Base-by-base conservation (phyloP, 2,329 filamentous ascomycete genomes). In the Chrysosporium keratinophilum region DNA sequence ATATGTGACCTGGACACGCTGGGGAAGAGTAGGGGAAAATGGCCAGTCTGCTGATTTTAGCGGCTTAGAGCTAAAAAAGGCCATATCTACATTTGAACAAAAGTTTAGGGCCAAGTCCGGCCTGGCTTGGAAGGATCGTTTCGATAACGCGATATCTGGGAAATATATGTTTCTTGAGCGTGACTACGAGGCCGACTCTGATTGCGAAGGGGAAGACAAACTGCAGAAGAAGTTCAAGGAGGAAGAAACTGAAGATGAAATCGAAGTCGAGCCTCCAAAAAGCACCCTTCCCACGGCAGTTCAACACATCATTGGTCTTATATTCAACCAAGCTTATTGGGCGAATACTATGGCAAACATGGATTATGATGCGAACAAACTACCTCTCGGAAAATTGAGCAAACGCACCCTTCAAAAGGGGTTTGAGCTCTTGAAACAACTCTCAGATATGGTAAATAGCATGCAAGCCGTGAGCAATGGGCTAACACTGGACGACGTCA, bases 331-430 rank as follows among this genome's bases (percentile, higher is more conserved):
- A 54, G 66, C 82, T 19, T 83, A 84, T 64, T 88, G 94, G 67
- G 74, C 79, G 19, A 76, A 77, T 17, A 79, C 69, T 1, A 66
- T 76, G 64, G 65, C 64, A 1, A 63, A 65, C 4, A 68, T 76
- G 63, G 66, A 68, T 1, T 76, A 76, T 50, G 72, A 76, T 46
- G 69, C 68, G 1, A 65, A 84, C 58, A 94, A 94, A 67, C 73
- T 95, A 40, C 88, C 88, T 0, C 74, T 95, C 1, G 89, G 88
- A 3, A 94, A 93, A 65, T 77, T 95, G 20, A 88, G 86, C 74
- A 88, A 90, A 63, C 71, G 78, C 11, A 93, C 87, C 17, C 84
- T 95, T 59, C 78, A 76, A 28, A 77, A 78, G 12, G 89, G 88
- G 6, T 95, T 87, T 65, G 79, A 88, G 62, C 76, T 82, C 5